Base-by-base conservation (phyloP, 2,329 filamentous ascomycete genomes). In the Dissoconium aciculare region DNA sequence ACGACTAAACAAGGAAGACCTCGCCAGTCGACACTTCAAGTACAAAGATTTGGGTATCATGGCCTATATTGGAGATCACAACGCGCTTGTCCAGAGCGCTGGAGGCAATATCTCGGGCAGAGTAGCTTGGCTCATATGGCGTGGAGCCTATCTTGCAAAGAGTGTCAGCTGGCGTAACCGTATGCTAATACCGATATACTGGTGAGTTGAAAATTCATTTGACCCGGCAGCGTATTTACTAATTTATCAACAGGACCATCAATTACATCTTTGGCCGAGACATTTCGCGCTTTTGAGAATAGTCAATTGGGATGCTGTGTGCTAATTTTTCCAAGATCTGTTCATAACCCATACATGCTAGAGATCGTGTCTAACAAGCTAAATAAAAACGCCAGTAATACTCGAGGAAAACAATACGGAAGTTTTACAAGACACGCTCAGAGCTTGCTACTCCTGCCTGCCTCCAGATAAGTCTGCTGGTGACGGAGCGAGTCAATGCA, bases 41-140 rank as follows among this genome's bases (percentile, higher is more conserved):
- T 84, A 75, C 54, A 67, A 66, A 35, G 78, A 83, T 50, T 60
- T 75, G 52, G 79, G 79, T n/a, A 69, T 78, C 2, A 73, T 85
- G 71, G 75, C 79, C 0, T 85, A 84, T 42, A 60, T 84, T 2
- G 79, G 79, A 5, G 68, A 67, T 35, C 78, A 73, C 74, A 72
- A 69, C 30, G 78, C 78, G 0, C 74, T 83, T 28, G 71, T 82
- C 54, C 78, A 84, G 55, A 71, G 66, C 38, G 59, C 80, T 66
- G 75, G 74, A 28, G 67, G 73, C 0, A 36, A 59, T 15, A 43
- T 65, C 9, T 56, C 54, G n/a, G 62, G 62, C 0, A 47, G 57
- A n/a, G 47, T 59, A 6, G 62, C 62, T 5, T 65, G 60, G 60
- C 33, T 49, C n/a, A 45, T 51, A 15, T 51, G 49, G 49, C 58